Evolutionary conservation across 2,329 filamentous ascomycete genomes (phyloP).

Genomic region (Cercospora beticola): DNA sequence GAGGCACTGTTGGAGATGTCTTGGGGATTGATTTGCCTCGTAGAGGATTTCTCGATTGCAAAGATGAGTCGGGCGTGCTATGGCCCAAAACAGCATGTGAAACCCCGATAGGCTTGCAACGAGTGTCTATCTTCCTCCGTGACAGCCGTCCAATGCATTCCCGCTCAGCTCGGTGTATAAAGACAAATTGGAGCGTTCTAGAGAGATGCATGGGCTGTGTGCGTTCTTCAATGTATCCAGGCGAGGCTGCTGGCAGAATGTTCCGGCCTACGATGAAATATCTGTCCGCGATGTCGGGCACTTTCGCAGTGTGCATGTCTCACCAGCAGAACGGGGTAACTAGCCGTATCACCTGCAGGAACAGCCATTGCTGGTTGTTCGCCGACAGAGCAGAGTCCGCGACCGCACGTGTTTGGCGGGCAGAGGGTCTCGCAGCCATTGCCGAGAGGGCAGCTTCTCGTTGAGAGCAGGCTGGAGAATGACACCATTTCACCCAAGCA

Average conservation of each 20-base stretch:
- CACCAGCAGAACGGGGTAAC: not conserved
- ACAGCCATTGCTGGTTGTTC: not conserved
- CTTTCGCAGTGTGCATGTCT: not conserved
- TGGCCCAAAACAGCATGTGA: slow-evolving; percentile 6
- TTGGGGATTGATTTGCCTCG: slow-evolving; percentile 6
- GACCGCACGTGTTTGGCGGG: not conserved
- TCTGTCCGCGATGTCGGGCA: not conserved
- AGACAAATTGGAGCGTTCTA: not conserved
- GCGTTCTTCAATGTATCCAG: not conserved
- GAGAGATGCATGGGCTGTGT: not conserved
- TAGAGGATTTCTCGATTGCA: not conserved
- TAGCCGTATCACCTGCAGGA: not conserved
- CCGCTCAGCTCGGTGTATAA: not conserved
- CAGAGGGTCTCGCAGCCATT: not conserved
- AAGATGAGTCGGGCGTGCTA: slow-evolving; percentile 1
- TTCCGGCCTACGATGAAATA: not conserved
- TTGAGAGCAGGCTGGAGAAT: not conserved
- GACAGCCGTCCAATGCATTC: not conserved
- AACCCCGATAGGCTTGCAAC: not conserved
- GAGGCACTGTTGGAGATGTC: not conserved
- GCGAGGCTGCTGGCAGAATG: not conserved
- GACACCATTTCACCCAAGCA: slow-evolving; percentile 7
- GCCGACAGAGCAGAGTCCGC: not conserved
- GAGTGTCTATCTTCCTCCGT: not conserved
- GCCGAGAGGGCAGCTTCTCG: not conserved